Conservation (phyloP, 2,329 filamentous ascomycete species). For the Colletotrichum trifolii region DNA sequence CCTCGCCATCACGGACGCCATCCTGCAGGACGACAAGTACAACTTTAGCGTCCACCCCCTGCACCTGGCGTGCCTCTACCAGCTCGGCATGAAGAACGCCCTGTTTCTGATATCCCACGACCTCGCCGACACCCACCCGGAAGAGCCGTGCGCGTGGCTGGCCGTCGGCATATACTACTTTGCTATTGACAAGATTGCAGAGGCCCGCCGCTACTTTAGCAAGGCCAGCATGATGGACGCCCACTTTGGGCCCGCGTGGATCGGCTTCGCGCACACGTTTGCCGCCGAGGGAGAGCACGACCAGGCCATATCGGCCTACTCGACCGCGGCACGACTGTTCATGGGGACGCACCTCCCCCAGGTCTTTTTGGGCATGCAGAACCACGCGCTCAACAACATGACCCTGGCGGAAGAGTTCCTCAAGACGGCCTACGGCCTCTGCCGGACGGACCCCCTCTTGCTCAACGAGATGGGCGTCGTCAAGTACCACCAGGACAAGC, state of each 20-base stretch:
- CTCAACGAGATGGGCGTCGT: slow-evolving; percentile 97
- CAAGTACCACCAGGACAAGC: slow-evolving; percentile 89
- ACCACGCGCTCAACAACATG: slow-evolving; percentile 95
- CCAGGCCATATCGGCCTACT: slow-evolving; percentile 97
- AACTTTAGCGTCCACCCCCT: slow-evolving; percentile 91
- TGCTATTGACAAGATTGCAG: slow-evolving; percentile 86
- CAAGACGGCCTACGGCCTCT: slow-evolving; percentile 85
- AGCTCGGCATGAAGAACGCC: slow-evolving; percentile 86
- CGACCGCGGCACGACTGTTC: slow-evolving; percentile 91
- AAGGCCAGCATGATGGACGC: slow-evolving; percentile 98
- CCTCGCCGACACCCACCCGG: slow-evolving; percentile 88
- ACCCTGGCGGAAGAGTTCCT: slow-evolving; percentile 93
- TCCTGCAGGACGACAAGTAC: slow-evolving; percentile 86
- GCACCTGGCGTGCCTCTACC: slow-evolving; percentile 90
- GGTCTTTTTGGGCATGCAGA: slow-evolving; percentile 97
- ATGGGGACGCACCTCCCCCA: slow-evolving; percentile 97
- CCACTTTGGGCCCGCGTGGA: slow-evolving; percentile 97
- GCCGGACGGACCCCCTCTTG: slow-evolving; percentile 86
- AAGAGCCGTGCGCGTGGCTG: slow-evolving; percentile 92
- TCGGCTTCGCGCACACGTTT: slow-evolving; percentile 98
- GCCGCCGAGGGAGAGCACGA: slow-evolving; percentile 98
- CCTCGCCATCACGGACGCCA: slow-evolving; percentile 82
- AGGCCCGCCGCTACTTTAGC: slow-evolving; percentile 94
- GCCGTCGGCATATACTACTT: slow-evolving; percentile 97
- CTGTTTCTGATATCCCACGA: slow-evolving; percentile 94